Conservation (phyloP, 225 moss, liverwort and hornwort species). For the Bryum argenteum region DNA sequence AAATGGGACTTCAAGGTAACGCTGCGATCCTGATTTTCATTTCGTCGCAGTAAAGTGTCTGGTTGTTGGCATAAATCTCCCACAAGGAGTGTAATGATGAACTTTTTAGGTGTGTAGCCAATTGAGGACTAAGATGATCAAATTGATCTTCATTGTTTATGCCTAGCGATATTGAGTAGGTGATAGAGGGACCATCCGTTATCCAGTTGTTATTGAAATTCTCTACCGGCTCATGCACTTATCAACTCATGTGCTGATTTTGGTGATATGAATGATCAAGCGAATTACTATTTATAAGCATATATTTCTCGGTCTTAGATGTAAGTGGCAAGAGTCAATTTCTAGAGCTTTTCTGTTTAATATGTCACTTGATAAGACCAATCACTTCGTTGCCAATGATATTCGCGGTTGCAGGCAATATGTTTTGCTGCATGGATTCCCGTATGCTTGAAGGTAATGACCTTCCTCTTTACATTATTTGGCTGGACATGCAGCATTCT, state of each 20-base stretch:
- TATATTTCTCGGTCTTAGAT: too few species aligned
- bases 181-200: too few species aligned
- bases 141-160: too few species aligned
- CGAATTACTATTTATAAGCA: too few species aligned
- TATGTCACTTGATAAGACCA: conserved; percentile 5
- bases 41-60: not conserved
- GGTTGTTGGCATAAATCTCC: not conserved
- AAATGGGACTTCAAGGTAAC: conserved; percentile 37
- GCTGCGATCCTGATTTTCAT: not conserved
- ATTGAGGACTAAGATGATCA: too few species aligned
- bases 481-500: not conserved
- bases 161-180: too few species aligned
- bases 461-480: conserved; percentile 7
- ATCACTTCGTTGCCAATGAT: conserved; percentile 1
- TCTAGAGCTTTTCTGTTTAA: not conserved
- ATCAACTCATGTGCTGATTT: too few species aligned
- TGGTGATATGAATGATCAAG: too few species aligned
- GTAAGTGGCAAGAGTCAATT: conserved; percentile 1
- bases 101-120: not conserved
- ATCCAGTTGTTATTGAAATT: too few species aligned
- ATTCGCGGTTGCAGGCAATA: conserved; percentile 39
- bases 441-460: conserved; percentile 45
- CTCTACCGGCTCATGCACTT: too few species aligned
- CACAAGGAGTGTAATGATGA: not conserved
- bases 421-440: conserved; percentile 44